Evolutionary conservation across 495 filamentous ascomycete species (phyloP).

Genomic region (Niebla homalea): DNA sequence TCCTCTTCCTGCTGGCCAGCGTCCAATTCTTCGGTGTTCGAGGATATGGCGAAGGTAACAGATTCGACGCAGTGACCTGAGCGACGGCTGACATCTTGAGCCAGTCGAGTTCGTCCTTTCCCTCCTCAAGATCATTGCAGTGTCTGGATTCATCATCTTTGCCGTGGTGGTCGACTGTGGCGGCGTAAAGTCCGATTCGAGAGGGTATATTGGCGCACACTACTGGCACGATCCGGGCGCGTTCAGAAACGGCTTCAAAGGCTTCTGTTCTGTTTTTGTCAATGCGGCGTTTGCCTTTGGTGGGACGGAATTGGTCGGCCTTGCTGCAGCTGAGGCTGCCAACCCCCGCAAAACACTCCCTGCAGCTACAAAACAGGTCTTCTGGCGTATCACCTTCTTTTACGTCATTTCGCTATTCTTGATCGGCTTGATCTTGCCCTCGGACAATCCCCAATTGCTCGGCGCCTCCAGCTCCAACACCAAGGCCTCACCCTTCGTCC

Average conservation of each 20-base stretch:
- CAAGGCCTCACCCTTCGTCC: slow-evolving; percentile 60
- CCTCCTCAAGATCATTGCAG: slow-evolving; percentile 41
- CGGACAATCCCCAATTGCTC: slow-evolving; percentile 32
- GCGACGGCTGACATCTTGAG: neutral
- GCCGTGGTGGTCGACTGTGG: slow-evolving; percentile 57
- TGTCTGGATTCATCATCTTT: slow-evolving; percentile 58
- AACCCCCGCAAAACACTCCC: slow-evolving; percentile 54
- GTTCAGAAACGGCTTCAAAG: slow-evolving; percentile 56
- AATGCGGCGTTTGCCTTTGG: slow-evolving; percentile 62
- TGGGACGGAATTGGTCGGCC: slow-evolving; percentile 60
- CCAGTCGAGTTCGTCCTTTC: slow-evolving; percentile 33
- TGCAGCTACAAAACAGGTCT: slow-evolving; percentile 58
- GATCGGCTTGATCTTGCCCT: slow-evolving; percentile 57
- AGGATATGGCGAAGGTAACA: slow-evolving; percentile 60
- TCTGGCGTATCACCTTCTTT: slow-evolving; percentile 64
- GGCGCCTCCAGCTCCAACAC: slow-evolving; percentile 34
- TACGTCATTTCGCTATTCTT: slow-evolving; percentile 64
- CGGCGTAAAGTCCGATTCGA: slow-evolving; percentile 40
- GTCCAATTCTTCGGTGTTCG: slow-evolving; percentile 44
- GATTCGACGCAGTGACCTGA: slow-evolving; percentile 1
- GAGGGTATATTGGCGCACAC: slow-evolving; percentile 44
- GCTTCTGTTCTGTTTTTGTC: slow-evolving; percentile 61
- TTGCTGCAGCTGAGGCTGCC: slow-evolving; percentile 55
- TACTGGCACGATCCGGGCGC: slow-evolving; percentile 60
- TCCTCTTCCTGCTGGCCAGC: slow-evolving; percentile 29